phyloP scores from a whole-genome alignment of 352 stramenopile species.

The Phytophthora brassicae region DNA sequence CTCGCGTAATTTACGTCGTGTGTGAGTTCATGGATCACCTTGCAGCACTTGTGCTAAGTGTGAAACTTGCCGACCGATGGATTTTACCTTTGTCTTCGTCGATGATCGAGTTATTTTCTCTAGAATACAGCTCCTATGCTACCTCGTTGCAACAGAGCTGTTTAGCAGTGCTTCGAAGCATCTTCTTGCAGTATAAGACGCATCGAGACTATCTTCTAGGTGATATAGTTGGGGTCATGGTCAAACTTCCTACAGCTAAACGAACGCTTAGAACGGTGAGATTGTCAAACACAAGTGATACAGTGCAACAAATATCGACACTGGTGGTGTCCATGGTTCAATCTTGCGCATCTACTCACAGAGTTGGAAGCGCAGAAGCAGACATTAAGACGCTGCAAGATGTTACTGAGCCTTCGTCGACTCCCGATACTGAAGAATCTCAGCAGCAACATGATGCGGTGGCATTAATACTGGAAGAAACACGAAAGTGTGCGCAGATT shows the following conservation, averaged over 20 bases:
- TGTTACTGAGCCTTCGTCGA: slow-evolving; percentile 15
- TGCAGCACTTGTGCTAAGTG: slow-evolving; percentile 47
- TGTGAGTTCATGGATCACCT: slow-evolving; percentile 81
- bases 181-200: slow-evolving; percentile 67
- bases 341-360: slow-evolving; percentile 31
- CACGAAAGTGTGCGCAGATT: slow-evolving; percentile 34
- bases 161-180: slow-evolving; percentile 52
- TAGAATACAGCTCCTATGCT: slow-evolving; percentile 66
- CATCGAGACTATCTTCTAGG: slow-evolving; percentile 67
- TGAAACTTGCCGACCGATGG: slow-evolving; percentile 82
- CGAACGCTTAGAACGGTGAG: slow-evolving; percentile 71
- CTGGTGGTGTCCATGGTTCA: slow-evolving; percentile 70
- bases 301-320: slow-evolving; percentile 72
- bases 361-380: slow-evolving; percentile 4
- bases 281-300: slow-evolving; percentile 46
- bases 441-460: slow-evolving; percentile 12
- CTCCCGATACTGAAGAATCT: slow-evolving; percentile 23
- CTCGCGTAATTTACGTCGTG: slow-evolving; percentile 57
- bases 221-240: slow-evolving; percentile 72
- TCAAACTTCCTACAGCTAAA: slow-evolving; percentile 78
- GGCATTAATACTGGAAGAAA: slow-evolving; percentile 30
- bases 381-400: slow-evolving; percentile 2
- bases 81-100: slow-evolving; percentile 69
- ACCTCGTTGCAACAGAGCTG: slow-evolving; percentile 65
- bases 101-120: slow-evolving; percentile 67